These are phyloP conservation scores for Geotrichum bryndzae DNA, from an alignment of 1,139 yeast species.

Conservation along the genomic window DNA sequence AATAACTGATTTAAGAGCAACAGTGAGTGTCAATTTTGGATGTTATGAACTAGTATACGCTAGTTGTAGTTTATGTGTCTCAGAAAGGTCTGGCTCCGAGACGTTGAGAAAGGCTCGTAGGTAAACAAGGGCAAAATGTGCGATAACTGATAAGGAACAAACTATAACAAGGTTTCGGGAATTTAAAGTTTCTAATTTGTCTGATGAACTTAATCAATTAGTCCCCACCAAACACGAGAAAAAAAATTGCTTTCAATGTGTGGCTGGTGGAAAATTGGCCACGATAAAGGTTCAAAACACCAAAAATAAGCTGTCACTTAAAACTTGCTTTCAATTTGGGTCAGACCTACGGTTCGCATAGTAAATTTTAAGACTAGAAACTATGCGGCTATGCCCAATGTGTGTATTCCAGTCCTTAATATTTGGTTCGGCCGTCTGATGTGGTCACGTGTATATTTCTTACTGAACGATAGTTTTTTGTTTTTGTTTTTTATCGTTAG, in stretches of 20 bases:
- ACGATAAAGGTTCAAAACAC: too few species aligned
- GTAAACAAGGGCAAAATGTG: neutral
- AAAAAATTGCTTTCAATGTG: neutral
- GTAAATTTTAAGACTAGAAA: too few species aligned
- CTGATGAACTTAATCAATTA: neutral
- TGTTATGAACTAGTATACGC: neutral
- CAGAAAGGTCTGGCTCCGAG: neutral
- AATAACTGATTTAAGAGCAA: neutral
- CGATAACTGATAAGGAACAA: neutral
- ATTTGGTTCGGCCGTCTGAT: too few species aligned
- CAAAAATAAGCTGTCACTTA: too few species aligned
- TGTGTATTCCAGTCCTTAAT: too few species aligned
- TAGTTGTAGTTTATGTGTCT: neutral
- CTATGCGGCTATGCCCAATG: too few species aligned
- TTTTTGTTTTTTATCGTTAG: too few species aligned
- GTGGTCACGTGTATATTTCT: too few species aligned
- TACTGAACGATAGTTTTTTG: too few species aligned
- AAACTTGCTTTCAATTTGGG: too few species aligned
- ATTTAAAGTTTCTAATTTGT: neutral
- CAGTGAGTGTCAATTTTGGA: neutral
- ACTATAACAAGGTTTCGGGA: neutral
- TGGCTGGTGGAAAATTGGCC: neutral
- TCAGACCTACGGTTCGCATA: too few species aligned
- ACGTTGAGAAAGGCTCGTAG: too few species aligned
- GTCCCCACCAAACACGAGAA: neutral